Base-by-base conservation (phyloP, 805 yeast species). In the Komagataella populi region DNA sequence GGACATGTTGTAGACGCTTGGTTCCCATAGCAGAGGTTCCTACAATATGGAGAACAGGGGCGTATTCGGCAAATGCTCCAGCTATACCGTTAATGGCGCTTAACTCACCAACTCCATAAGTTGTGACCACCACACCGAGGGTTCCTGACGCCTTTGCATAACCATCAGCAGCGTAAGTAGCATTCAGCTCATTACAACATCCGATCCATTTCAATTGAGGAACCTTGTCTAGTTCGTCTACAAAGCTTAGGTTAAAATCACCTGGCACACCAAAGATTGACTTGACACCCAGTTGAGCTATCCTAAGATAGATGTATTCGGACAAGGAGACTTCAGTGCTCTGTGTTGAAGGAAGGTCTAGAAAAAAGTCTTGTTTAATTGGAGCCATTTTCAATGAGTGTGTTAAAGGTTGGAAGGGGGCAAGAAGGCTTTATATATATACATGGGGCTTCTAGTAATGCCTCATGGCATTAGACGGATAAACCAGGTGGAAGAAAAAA, bases 251-350 rank as follows among this genome's bases (percentile, higher is more conserved):
- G 56, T 78, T 79, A 66, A 76, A 80, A 60, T 80, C 84, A 8
- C 84, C 83, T 0, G 84, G 81, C 36, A 78, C 78, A 18, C 83
- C 83, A 59, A 77, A 77, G 46, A 78, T 63, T 6, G 77, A 64
- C 56, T 62, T 62, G 23, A 74, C 68, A 51, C 70, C 74, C 23
- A 72, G 64, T 55, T 75, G 78, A 22, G 59, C 52, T 23, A 76
- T 65, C 51, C 81, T 59, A 18, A 66, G 60, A 53, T 70, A 76
- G 17, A 76, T 64, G 56, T 73, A 76, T 55, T 76, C 80, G 2
- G 73, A 73, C 49, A 70, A 59, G 0, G 79, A 65, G 10, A 66
- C 55, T 2, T 30, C 39, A 7, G 67, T 58, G 44, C 63, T 58
- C 47, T 55, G 53, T 8, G 36, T 44, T 44, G 16, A 18, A 10